Percentiles rank a stretch among this genome's conserved stretches.
Conservation (phyloP, 805 yeast genomes). For the Sugiyamaella floridensis region DNA sequence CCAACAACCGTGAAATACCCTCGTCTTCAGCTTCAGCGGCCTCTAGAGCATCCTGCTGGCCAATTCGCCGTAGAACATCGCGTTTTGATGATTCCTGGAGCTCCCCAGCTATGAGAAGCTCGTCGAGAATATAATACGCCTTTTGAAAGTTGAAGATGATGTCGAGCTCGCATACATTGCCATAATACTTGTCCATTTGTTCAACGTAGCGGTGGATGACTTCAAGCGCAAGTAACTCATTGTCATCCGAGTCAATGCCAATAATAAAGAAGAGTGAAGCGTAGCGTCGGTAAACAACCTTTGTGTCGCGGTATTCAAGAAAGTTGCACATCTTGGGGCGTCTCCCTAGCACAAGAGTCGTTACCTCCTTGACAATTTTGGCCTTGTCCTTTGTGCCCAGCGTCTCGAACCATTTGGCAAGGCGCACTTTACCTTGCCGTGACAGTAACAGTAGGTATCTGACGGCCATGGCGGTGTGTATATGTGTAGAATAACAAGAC, state of each 20-base stretch:
- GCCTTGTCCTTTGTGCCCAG: conserved; percentile 78
- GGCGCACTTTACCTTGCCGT: conserved; percentile 90
- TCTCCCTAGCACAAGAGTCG: conserved; percentile 77
- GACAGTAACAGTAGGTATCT: conserved; percentile 77
- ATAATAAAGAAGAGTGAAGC: conserved; percentile 88
- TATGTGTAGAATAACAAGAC: not conserved
- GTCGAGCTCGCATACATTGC: conserved; percentile 94
- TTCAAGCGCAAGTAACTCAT: conserved; percentile 81
- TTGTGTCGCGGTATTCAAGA: conserved; percentile 74
- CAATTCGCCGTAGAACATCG: conserved; percentile 69
- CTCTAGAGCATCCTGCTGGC: conserved; percentile 83
- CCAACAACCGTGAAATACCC: conserved; percentile 21
- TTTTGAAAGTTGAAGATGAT: conserved; percentile 92
- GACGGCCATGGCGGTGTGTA: conserved; percentile 52
- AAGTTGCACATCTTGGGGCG: conserved; percentile 95
- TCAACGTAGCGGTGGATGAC: conserved; percentile 90
- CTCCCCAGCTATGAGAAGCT: conserved; percentile 80
- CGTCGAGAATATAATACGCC: conserved; percentile 89
- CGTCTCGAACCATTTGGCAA: conserved; percentile 89
- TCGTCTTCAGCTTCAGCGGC: conserved; percentile 57
- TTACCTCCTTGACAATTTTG: conserved; percentile 75
- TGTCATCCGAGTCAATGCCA: conserved; percentile 76
- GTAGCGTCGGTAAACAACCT: conserved; percentile 84
- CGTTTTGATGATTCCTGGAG: conserved; percentile 75
- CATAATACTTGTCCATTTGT: conserved; percentile 91